These are phyloP conservation scores for Diaporthe australafricana DNA, from an alignment of 2,329 filamentous ascomycete species.

Conservation along the genomic window DNA sequence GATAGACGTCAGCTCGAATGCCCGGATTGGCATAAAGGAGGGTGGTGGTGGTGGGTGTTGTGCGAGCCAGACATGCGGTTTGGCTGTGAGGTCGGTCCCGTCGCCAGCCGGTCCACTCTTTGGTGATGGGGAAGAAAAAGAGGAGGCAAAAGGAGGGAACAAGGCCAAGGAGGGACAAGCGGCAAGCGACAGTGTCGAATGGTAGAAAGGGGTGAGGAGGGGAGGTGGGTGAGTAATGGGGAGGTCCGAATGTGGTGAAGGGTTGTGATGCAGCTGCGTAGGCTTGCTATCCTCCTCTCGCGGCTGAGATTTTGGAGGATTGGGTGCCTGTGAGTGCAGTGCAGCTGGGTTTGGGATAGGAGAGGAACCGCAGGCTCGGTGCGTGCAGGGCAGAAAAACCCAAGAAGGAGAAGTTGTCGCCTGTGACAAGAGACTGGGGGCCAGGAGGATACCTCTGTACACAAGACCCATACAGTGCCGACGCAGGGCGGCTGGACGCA, in stretches of 20 bases:
- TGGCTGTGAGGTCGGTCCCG: constrained; percentile 37
- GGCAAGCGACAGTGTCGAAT: constrained; percentile 17
- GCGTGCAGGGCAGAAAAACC: constrained; percentile 31
- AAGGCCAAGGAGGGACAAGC: constrained; percentile 29
- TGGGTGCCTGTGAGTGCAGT: constrained; percentile 29
- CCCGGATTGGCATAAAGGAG: constrained; percentile 32
- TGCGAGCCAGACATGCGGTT: constrained; percentile 37
- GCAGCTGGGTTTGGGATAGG: constrained; percentile 28
- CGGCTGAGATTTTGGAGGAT: constrained; percentile 30
- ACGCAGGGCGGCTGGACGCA: background rate
- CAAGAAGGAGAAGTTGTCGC: constrained; percentile 20
- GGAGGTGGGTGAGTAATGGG: background rate
- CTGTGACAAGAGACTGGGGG: constrained; percentile 21
- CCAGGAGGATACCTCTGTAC: constrained; percentile 3
- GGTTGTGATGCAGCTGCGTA: constrained; percentile 14
- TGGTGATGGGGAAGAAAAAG: background rate
- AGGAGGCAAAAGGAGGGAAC: constrained; percentile 20
- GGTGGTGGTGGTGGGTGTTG: constrained; percentile 12
- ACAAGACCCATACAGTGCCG: constrained; percentile 6
- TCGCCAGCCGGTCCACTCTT: constrained; percentile 38
- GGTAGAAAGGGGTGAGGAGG: constrained; percentile 3
- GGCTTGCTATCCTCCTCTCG: constrained; percentile 13
- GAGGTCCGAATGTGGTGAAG: constrained; percentile 16
- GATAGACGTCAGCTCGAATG: constrained; percentile 20
- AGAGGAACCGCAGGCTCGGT: constrained; percentile 29